A percentile compares a stretch with the other conserved stretches of the same genome.
These are phyloP conservation scores for Ustilago curta DNA, from an alignment of 1,284 basidiomycete genomes.

Conservation along the genomic window DNA sequence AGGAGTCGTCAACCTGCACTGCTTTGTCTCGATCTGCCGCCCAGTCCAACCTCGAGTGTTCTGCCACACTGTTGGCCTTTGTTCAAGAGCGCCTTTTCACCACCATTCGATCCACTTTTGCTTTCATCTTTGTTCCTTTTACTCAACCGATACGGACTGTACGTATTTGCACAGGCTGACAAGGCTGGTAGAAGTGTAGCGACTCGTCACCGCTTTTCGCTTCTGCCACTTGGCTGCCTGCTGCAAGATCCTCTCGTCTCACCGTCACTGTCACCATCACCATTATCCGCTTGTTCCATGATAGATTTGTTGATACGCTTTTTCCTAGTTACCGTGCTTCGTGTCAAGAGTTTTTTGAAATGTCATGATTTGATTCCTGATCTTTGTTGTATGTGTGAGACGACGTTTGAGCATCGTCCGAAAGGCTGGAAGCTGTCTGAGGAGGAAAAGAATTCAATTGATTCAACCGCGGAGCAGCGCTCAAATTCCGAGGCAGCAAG, in stretches of 20 bases:
- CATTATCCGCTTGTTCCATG: constrained; percentile 13
- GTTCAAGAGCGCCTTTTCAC: constrained; percentile 5
- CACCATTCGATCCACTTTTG: neutral
- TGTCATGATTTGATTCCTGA: constrained; percentile 44
- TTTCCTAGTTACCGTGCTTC: constrained; percentile 33
- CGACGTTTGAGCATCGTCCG: neutral
- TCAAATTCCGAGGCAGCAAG: too few relatives aligned
- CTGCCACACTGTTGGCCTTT: constrained; percentile 1
- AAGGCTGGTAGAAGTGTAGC: constrained; percentile 15
- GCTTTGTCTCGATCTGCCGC: constrained; percentile 21
- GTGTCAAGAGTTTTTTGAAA: constrained; percentile 41
- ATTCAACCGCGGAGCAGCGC: too few relatives aligned
- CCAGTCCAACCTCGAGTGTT: constrained; percentile 29
- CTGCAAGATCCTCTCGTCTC: neutral
- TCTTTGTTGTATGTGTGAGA: neutral
- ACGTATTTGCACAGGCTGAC: neutral
- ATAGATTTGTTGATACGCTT: constrained; percentile 41
- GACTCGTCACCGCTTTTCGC: constrained; percentile 47
- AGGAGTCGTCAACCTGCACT: constrained; percentile 54
- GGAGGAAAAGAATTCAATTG: too few relatives aligned
- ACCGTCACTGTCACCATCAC: constrained; percentile 3
- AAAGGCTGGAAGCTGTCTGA: neutral
- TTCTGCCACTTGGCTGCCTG: constrained; percentile 3
- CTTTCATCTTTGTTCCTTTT: constrained; percentile 8
- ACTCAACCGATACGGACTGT: constrained; percentile 1